Base-by-base conservation (phyloP, 768 basidiomycete species). In the Basidioascus undulatus region DNA sequence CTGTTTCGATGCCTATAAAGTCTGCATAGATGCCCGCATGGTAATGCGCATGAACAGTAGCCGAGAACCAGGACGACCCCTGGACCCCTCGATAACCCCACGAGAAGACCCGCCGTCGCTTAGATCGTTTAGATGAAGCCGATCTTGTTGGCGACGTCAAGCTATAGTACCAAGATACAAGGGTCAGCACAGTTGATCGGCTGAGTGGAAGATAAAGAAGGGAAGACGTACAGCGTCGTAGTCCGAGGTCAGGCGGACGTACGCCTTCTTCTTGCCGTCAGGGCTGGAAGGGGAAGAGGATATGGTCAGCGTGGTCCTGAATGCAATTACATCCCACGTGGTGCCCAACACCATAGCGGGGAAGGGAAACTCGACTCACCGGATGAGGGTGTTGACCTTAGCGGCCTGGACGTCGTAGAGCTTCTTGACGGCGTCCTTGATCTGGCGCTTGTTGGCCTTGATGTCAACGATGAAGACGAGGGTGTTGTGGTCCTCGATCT, bases 401-500 rank as follows among this genome's bases (percentile, higher is more conserved):
- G 76, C 76, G 9, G 84, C 80, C 62, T 87, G 73, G 40, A 96
- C 87, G 55, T 92, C 87, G 62, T 94, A 96, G 53, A 98, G 62
- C 72, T 92, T 92, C 74, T 94, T 94, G 53, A 98, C 86, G 2
- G 92, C 92, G 53, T 94, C 83, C 72, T 86, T 89, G 67, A 96
- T 96, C 63, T 98, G 84, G 35, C 84, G 74, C 72, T 98, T 98
- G 74, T 92, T 98, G 51, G 83, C 66, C 59, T 72, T 75, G 61
- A 94, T 55, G 61, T 94, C 87, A 40, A 92, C 86, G 46, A 96
- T 76, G 68, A 96, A 98, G 45, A 98, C 92, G 44, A 96, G 72
- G 25, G 92, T 98, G 64, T 98, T 96, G 69, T 94, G 76, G 62
- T 94, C 89, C 69, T 98, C 89, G 44, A 98, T 98, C 72, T 98